These are phyloP conservation scores for Exidia glandulosa DNA, from an alignment of 768 basidiomycete genomes.

Conservation along the genomic window DNA sequence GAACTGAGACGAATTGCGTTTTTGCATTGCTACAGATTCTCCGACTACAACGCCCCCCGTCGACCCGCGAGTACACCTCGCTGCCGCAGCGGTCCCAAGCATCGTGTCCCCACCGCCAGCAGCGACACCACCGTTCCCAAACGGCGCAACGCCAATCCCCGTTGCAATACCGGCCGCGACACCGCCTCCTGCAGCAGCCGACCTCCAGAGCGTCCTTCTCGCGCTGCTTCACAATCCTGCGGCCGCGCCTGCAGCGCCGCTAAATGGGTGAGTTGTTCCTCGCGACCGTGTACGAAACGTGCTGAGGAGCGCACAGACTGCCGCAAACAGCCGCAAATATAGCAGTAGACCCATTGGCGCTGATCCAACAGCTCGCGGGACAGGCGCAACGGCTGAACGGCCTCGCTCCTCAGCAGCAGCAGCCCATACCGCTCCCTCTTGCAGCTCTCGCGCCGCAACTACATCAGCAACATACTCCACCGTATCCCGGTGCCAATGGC, in stretches of 20 bases:
- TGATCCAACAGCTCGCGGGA: background rate
- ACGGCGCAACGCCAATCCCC: background rate
- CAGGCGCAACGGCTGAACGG: background rate
- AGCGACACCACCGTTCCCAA: background rate
- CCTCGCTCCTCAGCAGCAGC: background rate
- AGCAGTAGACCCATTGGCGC: background rate
- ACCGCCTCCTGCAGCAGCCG: background rate
- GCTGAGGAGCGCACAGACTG: background rate
- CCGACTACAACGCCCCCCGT: background rate
- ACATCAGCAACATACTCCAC: background rate
- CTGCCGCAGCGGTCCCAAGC: background rate
- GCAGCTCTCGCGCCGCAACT: background rate
- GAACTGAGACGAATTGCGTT: background rate
- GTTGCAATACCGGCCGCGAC: background rate
- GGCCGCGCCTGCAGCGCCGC: background rate
- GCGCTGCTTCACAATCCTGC: background rate
- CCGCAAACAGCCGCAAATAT: background rate
- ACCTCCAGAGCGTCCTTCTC: background rate
- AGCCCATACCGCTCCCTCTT: background rate
- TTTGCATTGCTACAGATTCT: background rate
- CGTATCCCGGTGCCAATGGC: background rate
- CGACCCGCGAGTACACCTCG: background rate
- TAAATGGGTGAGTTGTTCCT: background rate
- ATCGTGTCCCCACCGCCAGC: background rate
- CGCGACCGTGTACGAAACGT: background rate